Conservation (phyloP, 768 basidiomycete genomes). For the Boletus edulis region DNA sequence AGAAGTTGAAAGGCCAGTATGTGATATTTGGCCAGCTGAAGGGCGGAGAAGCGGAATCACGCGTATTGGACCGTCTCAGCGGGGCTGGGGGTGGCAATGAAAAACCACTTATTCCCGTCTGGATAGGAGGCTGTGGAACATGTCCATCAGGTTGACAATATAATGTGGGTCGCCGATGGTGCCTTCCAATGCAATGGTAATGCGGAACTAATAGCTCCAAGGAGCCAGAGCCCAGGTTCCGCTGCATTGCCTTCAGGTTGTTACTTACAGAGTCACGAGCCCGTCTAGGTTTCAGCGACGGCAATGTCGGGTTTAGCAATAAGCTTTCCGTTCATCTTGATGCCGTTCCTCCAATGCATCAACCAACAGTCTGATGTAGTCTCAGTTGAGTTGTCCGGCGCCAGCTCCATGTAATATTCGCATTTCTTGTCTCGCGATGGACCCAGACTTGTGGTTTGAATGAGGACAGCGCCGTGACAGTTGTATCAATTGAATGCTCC, state of each 20-base stretch:
- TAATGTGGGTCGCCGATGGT: background rate
- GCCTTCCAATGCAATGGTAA: background rate
- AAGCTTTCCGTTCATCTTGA: background rate
- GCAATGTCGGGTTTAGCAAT: background rate
- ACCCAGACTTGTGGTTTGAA: background rate
- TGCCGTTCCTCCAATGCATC: background rate
- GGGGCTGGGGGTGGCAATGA: slow-evolving; percentile 35
- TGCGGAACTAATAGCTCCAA: background rate
- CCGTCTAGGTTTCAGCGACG: background rate
- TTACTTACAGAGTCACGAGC: slow-evolving; percentile 2
- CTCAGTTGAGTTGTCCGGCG: background rate
- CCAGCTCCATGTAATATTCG: background rate
- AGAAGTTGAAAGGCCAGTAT: slow-evolving; percentile 50
- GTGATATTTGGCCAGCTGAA: slow-evolving; percentile 42
- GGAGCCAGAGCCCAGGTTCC: background rate
- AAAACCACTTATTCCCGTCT: slow-evolving; percentile 35
- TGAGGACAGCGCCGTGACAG: background rate
- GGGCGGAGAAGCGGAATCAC: slow-evolving; percentile 31
- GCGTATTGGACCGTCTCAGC: slow-evolving; percentile 35
- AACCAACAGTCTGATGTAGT: background rate
- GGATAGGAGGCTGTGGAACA: slow-evolving; percentile 43
- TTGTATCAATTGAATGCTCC: background rate
- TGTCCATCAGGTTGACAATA: background rate
- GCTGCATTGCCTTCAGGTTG: background rate
- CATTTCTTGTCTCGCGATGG: background rate